These are phyloP conservation scores for Penicillium soppii DNA, from an alignment of 495 filamentous ascomycete species.

Conservation along the genomic window DNA sequence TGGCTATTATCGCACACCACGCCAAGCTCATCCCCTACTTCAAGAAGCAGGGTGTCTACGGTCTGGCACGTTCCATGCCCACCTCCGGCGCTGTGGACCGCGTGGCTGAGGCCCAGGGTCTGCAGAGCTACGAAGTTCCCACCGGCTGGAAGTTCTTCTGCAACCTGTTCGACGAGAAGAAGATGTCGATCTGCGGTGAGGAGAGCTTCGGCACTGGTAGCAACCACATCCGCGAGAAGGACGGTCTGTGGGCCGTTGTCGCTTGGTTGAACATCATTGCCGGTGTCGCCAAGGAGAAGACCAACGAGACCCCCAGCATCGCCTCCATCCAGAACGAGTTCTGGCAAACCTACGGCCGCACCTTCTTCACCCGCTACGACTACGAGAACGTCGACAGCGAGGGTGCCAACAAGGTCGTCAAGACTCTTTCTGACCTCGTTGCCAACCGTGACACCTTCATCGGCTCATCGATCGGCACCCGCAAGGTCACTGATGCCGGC, in stretches of 20 bases:
- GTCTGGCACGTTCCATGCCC: slow-evolving; percentile 94
- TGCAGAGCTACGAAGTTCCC: slow-evolving; percentile 93
- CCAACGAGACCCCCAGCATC: slow-evolving; percentile 77
- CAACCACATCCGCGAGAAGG: slow-evolving; percentile 99
- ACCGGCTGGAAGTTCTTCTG: slow-evolving; percentile 99
- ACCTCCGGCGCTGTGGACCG: slow-evolving; percentile 93
- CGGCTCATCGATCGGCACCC: slow-evolving; percentile 74
- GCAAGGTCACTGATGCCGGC: slow-evolving; percentile 83
- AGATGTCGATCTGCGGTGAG: slow-evolving; percentile 98
- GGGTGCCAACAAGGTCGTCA: slow-evolving; percentile 84
- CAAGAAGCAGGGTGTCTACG: slow-evolving; percentile 93
- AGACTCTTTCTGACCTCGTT: slow-evolving; percentile 66
- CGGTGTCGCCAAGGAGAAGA: slow-evolving; percentile 80
- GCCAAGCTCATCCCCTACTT: slow-evolving; percentile 94
- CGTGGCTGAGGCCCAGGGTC: slow-evolving; percentile 89
- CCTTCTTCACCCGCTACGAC: slow-evolving; percentile 98
- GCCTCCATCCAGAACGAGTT: slow-evolving; percentile 94
- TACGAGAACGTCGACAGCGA: slow-evolving; percentile 92
- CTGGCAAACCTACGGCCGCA: slow-evolving; percentile 94
- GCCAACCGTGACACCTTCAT: slow-evolving; percentile 74
- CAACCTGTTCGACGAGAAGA: slow-evolving; percentile 92
- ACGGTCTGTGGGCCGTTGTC: slow-evolving; percentile 94
- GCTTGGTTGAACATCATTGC: slow-evolving; percentile 99
- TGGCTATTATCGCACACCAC: slow-evolving; percentile 97
- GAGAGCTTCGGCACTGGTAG: slow-evolving; percentile 98